Evolutionary conservation across 1,139 yeast species (phyloP).

Genomic region (Entelexis paramagnoliae): DNA sequence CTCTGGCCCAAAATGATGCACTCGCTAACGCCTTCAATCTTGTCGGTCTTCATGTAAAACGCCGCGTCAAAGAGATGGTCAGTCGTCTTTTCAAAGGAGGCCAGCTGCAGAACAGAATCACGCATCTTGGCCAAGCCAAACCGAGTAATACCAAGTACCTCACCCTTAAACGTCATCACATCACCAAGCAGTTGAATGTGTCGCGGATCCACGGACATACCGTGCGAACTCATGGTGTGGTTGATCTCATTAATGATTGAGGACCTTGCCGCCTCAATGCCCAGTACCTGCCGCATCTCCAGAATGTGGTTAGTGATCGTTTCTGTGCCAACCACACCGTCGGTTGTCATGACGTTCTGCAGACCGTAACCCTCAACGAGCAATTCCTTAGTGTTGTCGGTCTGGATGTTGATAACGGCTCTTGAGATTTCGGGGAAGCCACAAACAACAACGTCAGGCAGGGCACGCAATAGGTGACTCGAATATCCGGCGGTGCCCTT

Average conservation of each 20-base stretch:
- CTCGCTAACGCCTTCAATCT: slow-evolving; percentile 95
- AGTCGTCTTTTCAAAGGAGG: slow-evolving; percentile 95
- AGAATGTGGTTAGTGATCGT: slow-evolving; percentile 87
- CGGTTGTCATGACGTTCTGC: slow-evolving; percentile 93
- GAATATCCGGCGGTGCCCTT: slow-evolving; percentile 34
- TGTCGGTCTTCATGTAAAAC: slow-evolving; percentile 90
- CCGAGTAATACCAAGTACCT: slow-evolving; percentile 93
- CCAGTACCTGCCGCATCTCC: slow-evolving; percentile 81
- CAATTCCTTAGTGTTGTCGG: slow-evolving; percentile 77
- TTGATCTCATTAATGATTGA: slow-evolving; percentile 91
- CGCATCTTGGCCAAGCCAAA: slow-evolving; percentile 98
- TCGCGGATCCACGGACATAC: slow-evolving; percentile 99
- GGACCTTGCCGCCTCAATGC: slow-evolving; percentile 95
- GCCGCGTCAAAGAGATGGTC: slow-evolving; percentile 98
- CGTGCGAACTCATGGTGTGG: slow-evolving; percentile 97
- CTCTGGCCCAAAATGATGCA: slow-evolving; percentile 96
- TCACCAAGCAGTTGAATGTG: slow-evolving; percentile 95
- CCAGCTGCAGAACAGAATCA: slow-evolving; percentile 92
- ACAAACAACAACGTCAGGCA: slow-evolving; percentile 83
- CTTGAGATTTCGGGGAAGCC: slow-evolving; percentile 86
- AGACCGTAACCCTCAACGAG: slow-evolving; percentile 97
- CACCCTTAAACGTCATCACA: slow-evolving; percentile 98
- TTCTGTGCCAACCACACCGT: slow-evolving; percentile 83
- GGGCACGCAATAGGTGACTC: slow-evolving; percentile 66
- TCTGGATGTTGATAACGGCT: slow-evolving; percentile 90